Base-by-base conservation (phyloP, 2,329 filamentous ascomycete species). In the Penicillium palitans region DNA sequence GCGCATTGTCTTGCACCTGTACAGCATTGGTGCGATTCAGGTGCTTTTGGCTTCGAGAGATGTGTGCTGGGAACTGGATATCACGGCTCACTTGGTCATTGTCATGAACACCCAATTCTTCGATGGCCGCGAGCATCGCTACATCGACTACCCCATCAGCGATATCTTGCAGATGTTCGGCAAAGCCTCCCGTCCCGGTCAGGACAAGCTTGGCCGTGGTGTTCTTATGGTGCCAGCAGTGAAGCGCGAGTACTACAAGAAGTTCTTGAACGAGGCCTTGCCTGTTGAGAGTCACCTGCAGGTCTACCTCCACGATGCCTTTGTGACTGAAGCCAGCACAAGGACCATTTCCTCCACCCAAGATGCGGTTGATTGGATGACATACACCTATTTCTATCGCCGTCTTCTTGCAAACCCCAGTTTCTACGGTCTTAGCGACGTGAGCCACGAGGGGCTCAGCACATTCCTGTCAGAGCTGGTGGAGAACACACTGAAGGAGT, bases 41-140 rank as follows among this genome's bases (percentile, higher is more conserved):
- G 89, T 97, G 2, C 81, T 97, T 67, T 79, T 91, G 47, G 88
- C 88, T 27, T 90, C 88, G 8, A 87, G 95, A 53, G 93, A 99
- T 76, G 92, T 95, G 50, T 97, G 93, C 77, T 99, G 95, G 93
- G 93, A 98, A 76, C 81, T 99, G 53, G 87, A 96, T 63, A 88
- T 87, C 70, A 91, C 86, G 1, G 93, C 93, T 4, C 93, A 98
- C 72, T 81, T 99, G 15, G 93, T 98, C 15, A 85, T 99, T 48
- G 88, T 99, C 33, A 98, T 99, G 93, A 93, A 93, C 17, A 99
- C 96, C 1, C 95, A 99, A 71, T 97, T 93, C 77, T 99, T 93
- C 65, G 95, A 99, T 70, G 95, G 95, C 7, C 88, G 92, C 51
- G 93, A 99, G 76, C 96, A 99, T 74, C 89, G 96, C 61, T 99